Percentiles rank a stretch among this genome's conserved stretches.
Evolutionary conservation across 78 protist genomes (phyloP).

Genomic region (Bigelowiella natans): DNA sequence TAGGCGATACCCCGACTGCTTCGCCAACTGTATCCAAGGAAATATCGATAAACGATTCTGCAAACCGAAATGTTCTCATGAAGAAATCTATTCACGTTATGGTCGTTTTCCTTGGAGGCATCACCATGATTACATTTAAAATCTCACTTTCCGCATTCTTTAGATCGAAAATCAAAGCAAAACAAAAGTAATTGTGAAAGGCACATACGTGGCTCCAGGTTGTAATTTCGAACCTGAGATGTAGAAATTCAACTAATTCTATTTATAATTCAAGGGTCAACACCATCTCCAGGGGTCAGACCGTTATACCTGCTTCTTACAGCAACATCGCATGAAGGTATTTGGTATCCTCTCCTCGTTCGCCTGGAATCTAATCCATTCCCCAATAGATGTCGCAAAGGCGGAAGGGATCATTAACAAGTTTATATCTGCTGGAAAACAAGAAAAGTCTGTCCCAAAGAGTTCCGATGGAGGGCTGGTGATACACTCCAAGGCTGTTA

Average conservation of each 20-base stretch:
- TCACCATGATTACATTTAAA: no score
- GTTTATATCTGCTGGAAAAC: background rate
- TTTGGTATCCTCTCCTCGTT: no score
- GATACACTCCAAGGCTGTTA: background rate
- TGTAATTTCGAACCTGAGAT: no score
- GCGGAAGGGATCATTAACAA: background rate
- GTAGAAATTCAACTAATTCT: no score
- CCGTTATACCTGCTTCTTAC: background rate
- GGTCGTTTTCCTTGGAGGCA: no score
- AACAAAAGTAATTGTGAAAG: background rate
- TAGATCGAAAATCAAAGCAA: background rate
- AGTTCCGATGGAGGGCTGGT: no score
- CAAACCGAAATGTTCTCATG: background rate
- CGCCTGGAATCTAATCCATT: no score
- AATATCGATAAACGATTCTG: background rate
- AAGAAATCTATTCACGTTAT: background rate
- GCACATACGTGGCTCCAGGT: background rate
- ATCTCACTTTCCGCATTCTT: background rate
- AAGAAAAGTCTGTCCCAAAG: no score
- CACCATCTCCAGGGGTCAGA: background rate
- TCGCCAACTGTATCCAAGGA: background rate
- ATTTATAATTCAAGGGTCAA: background rate
- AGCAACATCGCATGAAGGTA: background rate
- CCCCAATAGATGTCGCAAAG: background rate
- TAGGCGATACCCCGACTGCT: no score